Evolutionary conservation across 305 asterid genomes (phyloP), one percentile per base, ranked within the genome.

Genomic region (Solanum aculeatissimum): DNA sequence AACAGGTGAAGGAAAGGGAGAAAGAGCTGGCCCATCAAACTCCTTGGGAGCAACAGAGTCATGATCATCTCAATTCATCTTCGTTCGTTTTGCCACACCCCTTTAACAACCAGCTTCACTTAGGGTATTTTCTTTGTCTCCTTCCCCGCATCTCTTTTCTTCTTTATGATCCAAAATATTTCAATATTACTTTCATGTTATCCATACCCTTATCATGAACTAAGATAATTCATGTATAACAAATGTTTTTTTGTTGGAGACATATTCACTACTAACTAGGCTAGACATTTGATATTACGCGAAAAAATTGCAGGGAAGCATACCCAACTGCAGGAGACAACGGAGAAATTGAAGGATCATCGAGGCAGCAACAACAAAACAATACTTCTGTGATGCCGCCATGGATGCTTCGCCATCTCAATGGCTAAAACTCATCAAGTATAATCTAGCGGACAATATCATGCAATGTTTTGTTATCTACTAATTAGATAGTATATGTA

Each of bases 1-100:
- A 78, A 84, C 85, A 93, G 96, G 82, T 90, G 62, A 93, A 91
- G 85, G 94, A 91, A 84, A 91, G 84, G 86, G 96, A 91, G 85
- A 88, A 89, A 77, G 89, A 89, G 65, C 1, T 86, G 71, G 92
- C 89, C 21, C 85, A 60, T 80, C 89, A 81, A 68, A 77, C 75
- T 57, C 78, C 68, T 45, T 83, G 78, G 25, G 84, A 83, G 90
- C 91, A 88, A 74, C 91, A 90, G 84, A 94, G 88, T 72, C 89
- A 88, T 83, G 80, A 72, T 27, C 90, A 86, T 54, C 49, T 77
- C 84, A 88, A 85, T 84, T 84, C 91, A n/a, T 82, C 90, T 60
- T 85, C 88, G 82, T 88, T 86, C n/a, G 87, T 83, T 71, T 86
- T 68, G 38, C 5, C 88, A 35, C 91, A 84, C 53, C 86, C 88